Conservation (phyloP, 2,329 filamentous ascomycete genomes). For the Paraconiothyrium brasiliense region DNA sequence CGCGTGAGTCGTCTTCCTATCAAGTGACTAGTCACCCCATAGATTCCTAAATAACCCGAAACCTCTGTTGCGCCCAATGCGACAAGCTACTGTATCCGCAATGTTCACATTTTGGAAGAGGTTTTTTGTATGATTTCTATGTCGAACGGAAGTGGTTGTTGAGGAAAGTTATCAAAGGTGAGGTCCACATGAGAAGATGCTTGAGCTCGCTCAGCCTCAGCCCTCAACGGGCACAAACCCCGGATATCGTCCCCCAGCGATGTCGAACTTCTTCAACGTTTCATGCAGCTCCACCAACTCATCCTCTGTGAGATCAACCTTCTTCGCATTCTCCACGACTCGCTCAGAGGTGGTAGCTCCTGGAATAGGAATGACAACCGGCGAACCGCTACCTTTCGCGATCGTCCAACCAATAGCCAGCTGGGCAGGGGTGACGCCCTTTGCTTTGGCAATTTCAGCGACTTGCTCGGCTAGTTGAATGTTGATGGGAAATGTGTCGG, state of each 20-base stretch:
- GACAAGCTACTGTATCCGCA: no score
- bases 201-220: not conserved
- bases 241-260: slow-evolving; percentile 19
- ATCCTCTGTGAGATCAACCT: slow-evolving; percentile 55
- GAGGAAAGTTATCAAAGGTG: no score
- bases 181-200: no score
- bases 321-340: slow-evolving; percentile 67
- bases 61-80: no score
- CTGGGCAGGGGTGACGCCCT: slow-evolving; percentile 65
- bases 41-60: no score
- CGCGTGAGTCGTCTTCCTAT: no score
- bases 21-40: no score
- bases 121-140: no score
- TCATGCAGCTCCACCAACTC: slow-evolving; percentile 60
- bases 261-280: slow-evolving; percentile 59
- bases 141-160: no score
- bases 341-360: slow-evolving; percentile 64
- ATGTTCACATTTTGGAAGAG: no score
- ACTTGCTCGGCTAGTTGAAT: slow-evolving; percentile 66
- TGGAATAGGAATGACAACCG: slow-evolving; percentile 68
- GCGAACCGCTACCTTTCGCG: slow-evolving; percentile 55
- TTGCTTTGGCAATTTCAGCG: slow-evolving; percentile 65
- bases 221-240: slow-evolving; percentile 2
- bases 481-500: slow-evolving; percentile 69
- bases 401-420: slow-evolving; percentile 70